These are phyloP conservation scores for Didymella sp. DNA, from an alignment of 2,329 filamentous ascomycete genomes.

Conservation along the genomic window DNA sequence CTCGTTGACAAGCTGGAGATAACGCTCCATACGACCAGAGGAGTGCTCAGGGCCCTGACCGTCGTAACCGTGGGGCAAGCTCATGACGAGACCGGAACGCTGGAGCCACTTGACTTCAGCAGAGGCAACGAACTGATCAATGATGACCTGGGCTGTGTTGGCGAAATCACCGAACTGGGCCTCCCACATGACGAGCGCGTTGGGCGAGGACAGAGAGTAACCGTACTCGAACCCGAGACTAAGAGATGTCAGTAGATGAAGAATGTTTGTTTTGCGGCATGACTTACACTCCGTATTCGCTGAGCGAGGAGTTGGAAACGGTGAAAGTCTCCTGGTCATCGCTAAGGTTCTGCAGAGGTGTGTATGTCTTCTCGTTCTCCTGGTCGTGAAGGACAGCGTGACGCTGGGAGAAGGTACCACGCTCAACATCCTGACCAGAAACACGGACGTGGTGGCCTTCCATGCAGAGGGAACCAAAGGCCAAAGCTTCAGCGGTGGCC, in stretches of 20 bases:
- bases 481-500: slow-evolving; percentile 94
- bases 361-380: slow-evolving; percentile 91
- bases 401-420: slow-evolving; percentile 98
- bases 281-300: slow-evolving; percentile 70
- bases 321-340: slow-evolving; percentile 94
- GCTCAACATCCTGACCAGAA: slow-evolving; percentile 98
- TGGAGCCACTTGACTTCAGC: slow-evolving; percentile 99
- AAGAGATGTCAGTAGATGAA: slow-evolving; percentile 31
- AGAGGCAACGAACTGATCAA: slow-evolving; percentile 98
- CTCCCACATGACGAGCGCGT: slow-evolving; percentile 99
- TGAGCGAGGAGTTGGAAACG: slow-evolving; percentile 93
- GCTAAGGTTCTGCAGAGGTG: slow-evolving; percentile 85
- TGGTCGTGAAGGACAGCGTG: slow-evolving; percentile 98
- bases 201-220: slow-evolving; percentile 95
- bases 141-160: slow-evolving; percentile 99
- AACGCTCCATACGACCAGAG: slow-evolving; percentile 95
- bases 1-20: slow-evolving; percentile 96
- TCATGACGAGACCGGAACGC: slow-evolving; percentile 94
- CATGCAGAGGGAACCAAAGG: slow-evolving; percentile 86
- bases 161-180: slow-evolving; percentile 99
- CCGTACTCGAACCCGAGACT: slow-evolving; percentile 97
- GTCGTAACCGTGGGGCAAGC: slow-evolving; percentile 95
- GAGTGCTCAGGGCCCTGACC: slow-evolving; percentile 98
- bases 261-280: background rate
- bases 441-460: slow-evolving; percentile 98